Base-by-base conservation (phyloP, 352 stramenopile genomes). In the Thalassiosira mediterranea region DNA sequence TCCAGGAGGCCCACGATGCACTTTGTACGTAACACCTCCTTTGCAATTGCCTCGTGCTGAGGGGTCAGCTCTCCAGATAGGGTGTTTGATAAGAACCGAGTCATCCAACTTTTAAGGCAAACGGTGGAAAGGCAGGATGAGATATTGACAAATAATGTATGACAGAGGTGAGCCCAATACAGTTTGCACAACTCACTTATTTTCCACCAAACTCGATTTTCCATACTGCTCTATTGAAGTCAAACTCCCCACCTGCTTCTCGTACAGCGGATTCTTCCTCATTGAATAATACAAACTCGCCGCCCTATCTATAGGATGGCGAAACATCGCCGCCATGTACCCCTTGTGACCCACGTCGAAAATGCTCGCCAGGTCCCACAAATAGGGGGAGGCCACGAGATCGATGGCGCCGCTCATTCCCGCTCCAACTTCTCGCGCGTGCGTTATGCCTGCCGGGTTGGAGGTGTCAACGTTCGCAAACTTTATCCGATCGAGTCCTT, bases 381-480 rank as follows among this genome's bases (percentile, higher is more conserved):
- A 52, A 46, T 76, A 79, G 1, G 71, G 46, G 0, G 71, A 76
- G 1, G 57, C 57, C 23, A 85, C 47, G 40, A 85, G 29, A 61
- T 82, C 70, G 37, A 81, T 40, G 3, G 51, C 25, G 29, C 31
- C 17, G 21, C 42, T 46, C 10, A 7, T 44, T 5, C 64, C 56
- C 3, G 79, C 38, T 51, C 71, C 44, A 11, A 82, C 38, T 34
- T 40, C 4, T 21, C 63, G 68, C 10, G 71, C 76, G n/a, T 25
- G 64, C 11, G 31, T 51, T 34, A 85, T 75, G 13, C 76, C 76
- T 4, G 57, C 37, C 0, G 56, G 47, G 38, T 54, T 66, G 32
- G 56, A 67, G 42, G 68, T 79, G 49, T 85, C 71, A 3, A 82
- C 76, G 68, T 82, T 82, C 8, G 61, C 53, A 68, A 69, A 85